phyloP scores from a whole-genome alignment of 768 basidiomycete genomes.

The Thelephora aurantiotincta region DNA sequence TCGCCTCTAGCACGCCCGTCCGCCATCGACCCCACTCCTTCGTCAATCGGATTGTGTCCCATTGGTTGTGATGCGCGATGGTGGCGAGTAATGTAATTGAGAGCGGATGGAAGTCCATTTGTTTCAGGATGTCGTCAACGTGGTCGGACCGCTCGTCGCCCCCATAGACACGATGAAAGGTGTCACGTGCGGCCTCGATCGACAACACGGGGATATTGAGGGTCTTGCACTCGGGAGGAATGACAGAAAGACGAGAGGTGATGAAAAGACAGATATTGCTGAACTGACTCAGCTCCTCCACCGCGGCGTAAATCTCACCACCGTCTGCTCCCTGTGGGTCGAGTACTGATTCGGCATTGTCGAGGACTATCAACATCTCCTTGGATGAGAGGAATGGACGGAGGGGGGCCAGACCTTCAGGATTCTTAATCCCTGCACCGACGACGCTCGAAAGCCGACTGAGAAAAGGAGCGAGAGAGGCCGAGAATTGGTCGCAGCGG shows the following conservation, averaged over 20 bases:
- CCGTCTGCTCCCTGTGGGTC: not conserved
- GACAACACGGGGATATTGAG: not conserved
- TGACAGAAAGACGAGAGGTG: not conserved
- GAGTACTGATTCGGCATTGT: not conserved
- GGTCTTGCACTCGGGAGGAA: not conserved
- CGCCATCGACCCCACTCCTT: not conserved
- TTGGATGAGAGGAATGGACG: not conserved
- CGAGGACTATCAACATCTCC: not conserved
- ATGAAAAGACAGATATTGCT: not conserved
- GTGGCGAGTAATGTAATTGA: not conserved
- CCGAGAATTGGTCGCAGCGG: conserved; percentile 1
- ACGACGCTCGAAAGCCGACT: not conserved
- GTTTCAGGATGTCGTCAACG: not conserved
- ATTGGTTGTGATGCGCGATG: not conserved
- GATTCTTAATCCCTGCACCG: not conserved
- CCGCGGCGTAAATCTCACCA: not conserved
- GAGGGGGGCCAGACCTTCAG: not conserved
- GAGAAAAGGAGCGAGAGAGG: not conserved
- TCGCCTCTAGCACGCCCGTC: not conserved
- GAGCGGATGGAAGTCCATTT: not conserved
- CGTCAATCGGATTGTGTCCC: not conserved
- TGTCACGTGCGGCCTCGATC: not conserved
- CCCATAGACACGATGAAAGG: not conserved
- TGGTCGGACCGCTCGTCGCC: not conserved
- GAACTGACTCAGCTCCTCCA: not conserved